Conservation (phyloP, 495 filamentous ascomycete species). For the Trichoderma virens region DNA sequence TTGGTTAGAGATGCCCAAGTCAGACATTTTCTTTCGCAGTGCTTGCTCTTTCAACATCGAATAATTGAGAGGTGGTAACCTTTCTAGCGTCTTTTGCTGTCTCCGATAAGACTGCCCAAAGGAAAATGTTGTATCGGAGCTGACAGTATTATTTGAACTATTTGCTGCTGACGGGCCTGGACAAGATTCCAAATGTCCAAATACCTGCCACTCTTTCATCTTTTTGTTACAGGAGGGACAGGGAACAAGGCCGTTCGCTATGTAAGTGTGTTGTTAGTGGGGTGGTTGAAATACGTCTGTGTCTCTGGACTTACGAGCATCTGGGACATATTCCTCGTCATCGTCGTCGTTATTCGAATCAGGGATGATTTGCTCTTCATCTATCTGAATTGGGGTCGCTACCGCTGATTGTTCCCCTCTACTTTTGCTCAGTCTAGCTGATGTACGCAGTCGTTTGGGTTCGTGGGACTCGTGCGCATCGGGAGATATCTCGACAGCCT, state of each 20-base stretch:
- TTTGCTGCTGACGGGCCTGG: slow-evolving; percentile 32
- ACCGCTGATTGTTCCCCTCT: slow-evolving; percentile 26
- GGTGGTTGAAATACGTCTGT: slow-evolving; percentile 14
- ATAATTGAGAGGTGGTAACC: slow-evolving; percentile 74
- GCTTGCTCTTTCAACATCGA: slow-evolving; percentile 66
- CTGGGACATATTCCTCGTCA: slow-evolving; percentile 24
- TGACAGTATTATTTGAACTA: slow-evolving; percentile 10
- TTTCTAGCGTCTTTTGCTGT: slow-evolving; percentile 23
- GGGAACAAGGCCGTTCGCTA: slow-evolving; percentile 65
- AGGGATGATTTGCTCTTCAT: slow-evolving; percentile 11
- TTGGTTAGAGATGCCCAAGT: slow-evolving; percentile 69
- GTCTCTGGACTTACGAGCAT: slow-evolving; percentile 20
- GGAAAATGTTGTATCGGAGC: background rate
- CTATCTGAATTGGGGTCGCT: slow-evolving; percentile 28
- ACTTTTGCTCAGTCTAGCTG: slow-evolving; percentile 34
- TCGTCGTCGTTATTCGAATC: slow-evolving; percentile 22
- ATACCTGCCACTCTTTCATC: slow-evolving; percentile 72
- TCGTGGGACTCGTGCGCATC: slow-evolving; percentile 15
- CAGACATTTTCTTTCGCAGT: slow-evolving; percentile 70
- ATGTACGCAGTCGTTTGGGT: slow-evolving; percentile 41
- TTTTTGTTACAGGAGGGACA: slow-evolving; percentile 74
- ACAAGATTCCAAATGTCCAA: slow-evolving; percentile 66
- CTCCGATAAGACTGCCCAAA: slow-evolving; percentile 13
- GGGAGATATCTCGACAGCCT: slow-evolving; percentile 36
- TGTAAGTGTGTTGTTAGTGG: slow-evolving; percentile 13